phyloP scores from a whole-genome alignment of 345 rosid species.

The Arabidopsis arenosa region DNA sequence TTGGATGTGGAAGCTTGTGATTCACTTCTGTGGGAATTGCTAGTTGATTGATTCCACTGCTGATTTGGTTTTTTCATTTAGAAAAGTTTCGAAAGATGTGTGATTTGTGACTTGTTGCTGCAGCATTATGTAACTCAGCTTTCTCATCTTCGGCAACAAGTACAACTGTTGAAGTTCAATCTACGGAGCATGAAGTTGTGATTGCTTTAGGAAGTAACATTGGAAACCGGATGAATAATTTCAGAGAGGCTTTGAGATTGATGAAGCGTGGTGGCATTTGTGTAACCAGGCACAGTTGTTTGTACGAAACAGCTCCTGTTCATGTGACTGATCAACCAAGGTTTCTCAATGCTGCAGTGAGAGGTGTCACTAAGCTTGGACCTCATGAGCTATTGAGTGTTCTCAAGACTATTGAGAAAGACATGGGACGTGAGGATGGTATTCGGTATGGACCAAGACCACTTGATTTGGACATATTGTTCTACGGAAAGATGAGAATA shows the following conservation, averaged over 20 bases:
- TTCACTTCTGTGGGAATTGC: background rate
- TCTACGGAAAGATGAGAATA: conserved; percentile 72
- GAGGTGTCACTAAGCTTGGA: conserved; percentile 78
- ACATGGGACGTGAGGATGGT: conserved; percentile 79
- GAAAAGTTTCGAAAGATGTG: background rate
- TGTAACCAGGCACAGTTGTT: conserved; percentile 73
- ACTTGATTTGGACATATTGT: conserved; percentile 86
- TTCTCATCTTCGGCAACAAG: conserved; percentile 46
- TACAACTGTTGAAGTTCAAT: conserved; percentile 56
- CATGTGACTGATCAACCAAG: conserved; percentile 87
- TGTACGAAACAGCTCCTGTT: conserved; percentile 90
- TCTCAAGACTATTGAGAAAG: conserved; percentile 80
- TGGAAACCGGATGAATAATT: conserved; percentile 71
- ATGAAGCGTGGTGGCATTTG: conserved; percentile 69
- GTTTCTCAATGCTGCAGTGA: conserved; percentile 86
- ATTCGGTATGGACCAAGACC: conserved; percentile 89
- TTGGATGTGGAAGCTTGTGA: conserved; percentile 11
- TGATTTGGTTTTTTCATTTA: background rate
- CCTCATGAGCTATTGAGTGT: conserved; percentile 74
- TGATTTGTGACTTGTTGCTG: conserved; percentile 29
- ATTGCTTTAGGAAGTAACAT: conserved; percentile 95
- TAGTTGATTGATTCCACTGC: conserved; percentile 14
- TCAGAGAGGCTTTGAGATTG: conserved; percentile 65
- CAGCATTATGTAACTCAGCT: conserved; percentile 49
- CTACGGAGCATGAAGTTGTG: conserved; percentile 77